phyloP scores from a whole-genome alignment of 192 early-diverging fungal genomes.

The Coemansia nantahalensis region DNA sequence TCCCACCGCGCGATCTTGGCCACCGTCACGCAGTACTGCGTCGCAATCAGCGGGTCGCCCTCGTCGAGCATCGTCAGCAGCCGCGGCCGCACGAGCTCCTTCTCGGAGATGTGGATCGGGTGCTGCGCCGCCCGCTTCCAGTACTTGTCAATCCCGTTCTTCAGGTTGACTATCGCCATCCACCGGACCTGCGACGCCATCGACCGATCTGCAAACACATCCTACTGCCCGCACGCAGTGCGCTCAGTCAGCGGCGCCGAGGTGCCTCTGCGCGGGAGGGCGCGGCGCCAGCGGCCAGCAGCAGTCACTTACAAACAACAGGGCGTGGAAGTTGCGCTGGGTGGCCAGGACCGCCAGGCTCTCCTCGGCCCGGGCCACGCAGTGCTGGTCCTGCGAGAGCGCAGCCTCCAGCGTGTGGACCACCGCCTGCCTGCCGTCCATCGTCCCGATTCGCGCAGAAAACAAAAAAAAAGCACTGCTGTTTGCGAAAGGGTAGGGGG shows the following conservation, averaged over 20 bases:
- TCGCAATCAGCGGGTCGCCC: constrained; percentile 64
- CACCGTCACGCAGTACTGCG: constrained; percentile 72
- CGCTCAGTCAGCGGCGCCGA: no score
- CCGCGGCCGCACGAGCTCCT: constrained; percentile 63
- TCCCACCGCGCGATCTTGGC: constrained; percentile 85
- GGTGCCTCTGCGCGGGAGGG: no score
- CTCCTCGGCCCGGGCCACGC: constrained; percentile 64
- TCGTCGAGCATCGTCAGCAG: constrained; percentile 69
- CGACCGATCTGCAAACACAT: constrained; percentile 69
- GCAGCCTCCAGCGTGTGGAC: constrained; percentile 58
- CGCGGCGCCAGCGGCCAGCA: no score
- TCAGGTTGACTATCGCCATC: constrained; percentile 76
- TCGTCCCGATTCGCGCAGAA: neutral
- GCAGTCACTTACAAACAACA: constrained; percentile 57
- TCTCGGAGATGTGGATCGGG: constrained; percentile 65
- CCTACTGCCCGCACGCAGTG: no score
- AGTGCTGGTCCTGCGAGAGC: constrained; percentile 63
- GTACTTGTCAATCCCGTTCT: constrained; percentile 89
- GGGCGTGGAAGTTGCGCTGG: constrained; percentile 65
- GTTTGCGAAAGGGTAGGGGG: no score
- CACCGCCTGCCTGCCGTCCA: constrained; percentile 25
- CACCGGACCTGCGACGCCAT: constrained; percentile 65
- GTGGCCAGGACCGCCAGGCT: constrained; percentile 56
- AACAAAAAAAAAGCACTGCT: no score
- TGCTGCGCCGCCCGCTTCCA: constrained; percentile 69